These are phyloP conservation scores for Sindora glabra DNA, from an alignment of 306 rosid genomes.

Conservation along the genomic window DNA sequence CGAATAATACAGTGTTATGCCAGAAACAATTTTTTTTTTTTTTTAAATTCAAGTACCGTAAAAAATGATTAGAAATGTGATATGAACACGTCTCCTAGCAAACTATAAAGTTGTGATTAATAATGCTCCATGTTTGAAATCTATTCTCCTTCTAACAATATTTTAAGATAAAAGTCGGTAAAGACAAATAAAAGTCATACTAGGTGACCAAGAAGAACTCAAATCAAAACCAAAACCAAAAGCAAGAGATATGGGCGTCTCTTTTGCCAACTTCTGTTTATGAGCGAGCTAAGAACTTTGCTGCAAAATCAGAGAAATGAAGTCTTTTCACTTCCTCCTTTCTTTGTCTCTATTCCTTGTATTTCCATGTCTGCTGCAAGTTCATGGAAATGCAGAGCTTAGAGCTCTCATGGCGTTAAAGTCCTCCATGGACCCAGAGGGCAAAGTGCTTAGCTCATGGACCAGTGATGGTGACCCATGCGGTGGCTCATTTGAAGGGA, in stretches of 20 bases:
- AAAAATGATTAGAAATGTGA: too few relatives aligned
- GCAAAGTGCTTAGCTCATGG: slow-evolving; percentile 66
- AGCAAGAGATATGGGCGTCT: slow-evolving; percentile 21
- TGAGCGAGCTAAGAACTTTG: background rate
- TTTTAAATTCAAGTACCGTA: too few relatives aligned
- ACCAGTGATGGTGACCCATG: slow-evolving; percentile 67
- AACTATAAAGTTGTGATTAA: slow-evolving; percentile 27
- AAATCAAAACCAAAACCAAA: background rate
- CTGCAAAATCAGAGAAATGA: slow-evolving; percentile 31
- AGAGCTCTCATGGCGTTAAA: slow-evolving; percentile 72
- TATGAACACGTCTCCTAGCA: slow-evolving; percentile 29
- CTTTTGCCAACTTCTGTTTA: slow-evolving; percentile 1
- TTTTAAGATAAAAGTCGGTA: background rate
- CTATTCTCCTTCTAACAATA: background rate
- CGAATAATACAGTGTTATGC: background rate
- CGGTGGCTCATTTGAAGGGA: slow-evolving; percentile 59
- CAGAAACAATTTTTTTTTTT: background rate
- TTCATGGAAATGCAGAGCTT: slow-evolving; percentile 61
- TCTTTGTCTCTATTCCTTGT: slow-evolving; percentile 17
- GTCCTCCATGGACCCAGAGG: slow-evolving; percentile 74
- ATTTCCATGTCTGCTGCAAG: slow-evolving; percentile 9
- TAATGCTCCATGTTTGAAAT: slow-evolving; percentile 10
- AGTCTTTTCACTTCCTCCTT: slow-evolving; percentile 4
- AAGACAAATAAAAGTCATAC: slow-evolving; percentile 4
- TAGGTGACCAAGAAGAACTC: background rate